Evolutionary conservation across 257 asterid genomes (phyloP).

Genomic region (Solanum commersonii): DNA sequence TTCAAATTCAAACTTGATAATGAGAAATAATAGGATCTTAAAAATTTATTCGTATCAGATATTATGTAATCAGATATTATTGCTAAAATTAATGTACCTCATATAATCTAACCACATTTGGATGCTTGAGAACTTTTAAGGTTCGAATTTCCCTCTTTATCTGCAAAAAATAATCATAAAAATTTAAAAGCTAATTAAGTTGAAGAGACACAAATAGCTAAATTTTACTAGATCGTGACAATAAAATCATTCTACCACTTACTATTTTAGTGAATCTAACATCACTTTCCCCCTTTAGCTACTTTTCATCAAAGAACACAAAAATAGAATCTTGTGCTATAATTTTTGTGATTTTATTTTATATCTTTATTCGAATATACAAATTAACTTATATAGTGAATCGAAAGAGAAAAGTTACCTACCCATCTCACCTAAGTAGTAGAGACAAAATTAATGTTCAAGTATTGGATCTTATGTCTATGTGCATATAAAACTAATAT

Average conservation of each 20-base stretch:
- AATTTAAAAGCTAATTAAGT: neutral
- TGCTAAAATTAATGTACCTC: constrained; percentile 38
- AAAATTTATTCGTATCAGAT: neutral
- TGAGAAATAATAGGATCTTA: neutral
- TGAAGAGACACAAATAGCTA: neutral
- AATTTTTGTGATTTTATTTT: neutral
- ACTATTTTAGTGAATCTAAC: neutral
- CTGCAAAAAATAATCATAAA: constrained; percentile 26
- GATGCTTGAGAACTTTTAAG: constrained; percentile 83
- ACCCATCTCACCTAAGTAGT: neutral
- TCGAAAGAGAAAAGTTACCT: neutral
- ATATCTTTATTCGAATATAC: neutral
- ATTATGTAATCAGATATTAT: neutral
- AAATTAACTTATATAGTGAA: neutral
- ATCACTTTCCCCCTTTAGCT: neutral
- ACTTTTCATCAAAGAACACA: neutral
- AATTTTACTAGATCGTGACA: neutral
- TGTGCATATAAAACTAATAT: neutral
- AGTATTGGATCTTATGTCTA: neutral
- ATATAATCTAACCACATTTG: constrained; percentile 77
- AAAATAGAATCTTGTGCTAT: neutral
- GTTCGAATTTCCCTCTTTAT: constrained; percentile 92
- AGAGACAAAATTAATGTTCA: neutral
- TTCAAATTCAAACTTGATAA: neutral
- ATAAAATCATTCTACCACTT: neutral